Evolutionary conservation across 768 basidiomycete genomes (phyloP).

Genomic region (Kwoniella shandongensis): DNA sequence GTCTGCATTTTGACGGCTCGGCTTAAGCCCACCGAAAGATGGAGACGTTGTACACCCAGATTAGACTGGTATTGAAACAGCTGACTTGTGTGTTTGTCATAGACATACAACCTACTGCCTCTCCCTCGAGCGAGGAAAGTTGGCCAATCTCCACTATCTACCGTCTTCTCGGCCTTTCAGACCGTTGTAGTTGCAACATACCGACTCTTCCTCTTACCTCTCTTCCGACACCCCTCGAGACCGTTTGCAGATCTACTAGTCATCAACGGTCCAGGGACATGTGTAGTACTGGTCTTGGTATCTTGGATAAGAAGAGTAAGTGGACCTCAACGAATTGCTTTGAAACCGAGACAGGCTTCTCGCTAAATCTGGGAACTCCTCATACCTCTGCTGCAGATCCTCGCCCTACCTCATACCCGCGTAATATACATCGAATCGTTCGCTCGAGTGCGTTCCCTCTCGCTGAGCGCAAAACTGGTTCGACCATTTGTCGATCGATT

Average conservation of each 20-base stretch:
- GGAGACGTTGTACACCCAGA: not conserved
- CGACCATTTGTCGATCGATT: slow-evolving; percentile 85
- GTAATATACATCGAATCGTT: slow-evolving; percentile 92
- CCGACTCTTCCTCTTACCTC: slow-evolving; percentile 62
- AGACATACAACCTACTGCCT: slow-evolving; percentile 38
- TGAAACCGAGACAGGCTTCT: slow-evolving; percentile 8
- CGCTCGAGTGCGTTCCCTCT: slow-evolving; percentile 77
- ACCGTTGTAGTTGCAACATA: slow-evolving; percentile 67
- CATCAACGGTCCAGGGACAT: slow-evolving; percentile 94
- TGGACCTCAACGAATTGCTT: slow-evolving; percentile 14
- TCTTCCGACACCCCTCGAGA: slow-evolving; percentile 38
- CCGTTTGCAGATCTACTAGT: slow-evolving; percentile 69
- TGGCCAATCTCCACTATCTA: slow-evolving; percentile 73
- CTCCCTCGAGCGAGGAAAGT: slow-evolving; percentile 87
- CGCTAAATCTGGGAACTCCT: not conserved
- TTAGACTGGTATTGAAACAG: not conserved
- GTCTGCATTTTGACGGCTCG: no score
- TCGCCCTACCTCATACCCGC: slow-evolving; percentile 69
- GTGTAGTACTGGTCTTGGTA: slow-evolving; percentile 72
- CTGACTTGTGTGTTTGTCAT: not conserved
- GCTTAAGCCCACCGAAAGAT: no score
- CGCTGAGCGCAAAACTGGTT: slow-evolving; percentile 79
- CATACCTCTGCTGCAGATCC: slow-evolving; percentile 59
- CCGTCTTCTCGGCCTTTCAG: slow-evolving; percentile 64
- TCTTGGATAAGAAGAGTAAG: slow-evolving; percentile 71